Base-by-base conservation (phyloP, 306 rosid genomes). In the Vicia sativa region DNA sequence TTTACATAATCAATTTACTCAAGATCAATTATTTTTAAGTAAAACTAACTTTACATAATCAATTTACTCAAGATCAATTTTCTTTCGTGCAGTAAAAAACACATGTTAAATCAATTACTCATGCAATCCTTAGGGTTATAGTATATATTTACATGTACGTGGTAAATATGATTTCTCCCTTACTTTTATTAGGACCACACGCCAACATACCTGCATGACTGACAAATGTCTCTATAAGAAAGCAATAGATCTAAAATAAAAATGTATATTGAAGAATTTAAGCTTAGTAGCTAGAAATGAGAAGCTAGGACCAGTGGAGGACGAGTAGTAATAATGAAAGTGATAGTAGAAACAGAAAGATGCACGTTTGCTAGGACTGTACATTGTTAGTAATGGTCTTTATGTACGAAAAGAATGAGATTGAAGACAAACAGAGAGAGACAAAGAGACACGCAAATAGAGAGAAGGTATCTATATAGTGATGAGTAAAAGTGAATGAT, bases 401-500 rank as follows among this genome's bases (percentile, higher is more conserved):
- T 9, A 26, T 49, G 80, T 46, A 57, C 62, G 65, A 52, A 21
- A 21, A 57, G 28, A 23, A 12, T 0, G 50, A 62, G 39, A 3
- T 43, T 61, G 34, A 45, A 72, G 54, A 74, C 63, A 52, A 65
- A 43, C 7, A 70, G 58, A 63, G 45, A 70, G 19, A 50, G 60
- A 70, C 78, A 68, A 64, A 25, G 59, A 56, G 42, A 70, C 46
- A 70, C 72, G 60, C 55, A 65, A 67, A 63, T 18, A 63, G 68
- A 42, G 67, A 37, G 73, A 45, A 56, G 80, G 14, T 12, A 67
- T 45, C 19, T 25, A 3, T 25, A 25, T 25, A 25, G 28, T 44
- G 56, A 37, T 54, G 65, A 74, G 80, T 66, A 58, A 76, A 76
- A 74, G 28, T 18, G 78, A 73, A 80, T 57, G 82, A 83, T 58